Evolutionary conservation across 2,329 filamentous ascomycete species (phyloP), one percentile per base, ranked within the genome.

Genomic region (Cadophora gregata): DNA sequence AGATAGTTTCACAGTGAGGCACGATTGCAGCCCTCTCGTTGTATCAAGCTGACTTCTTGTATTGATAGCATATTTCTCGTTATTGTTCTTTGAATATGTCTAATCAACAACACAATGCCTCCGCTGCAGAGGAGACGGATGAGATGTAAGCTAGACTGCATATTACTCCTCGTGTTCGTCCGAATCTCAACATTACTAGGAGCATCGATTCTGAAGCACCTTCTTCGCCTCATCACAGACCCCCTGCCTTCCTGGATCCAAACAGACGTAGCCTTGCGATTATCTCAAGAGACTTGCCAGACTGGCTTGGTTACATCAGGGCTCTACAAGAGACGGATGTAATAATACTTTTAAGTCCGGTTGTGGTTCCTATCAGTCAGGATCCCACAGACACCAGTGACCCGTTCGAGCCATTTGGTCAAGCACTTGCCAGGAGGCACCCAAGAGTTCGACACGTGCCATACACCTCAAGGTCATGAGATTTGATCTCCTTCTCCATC

Each of bases 391-490:
- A 81, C 67, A 78, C 77, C 53, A 82, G 79, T 72, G 91, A 94
- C 75, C 91, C 91, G 0, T 93, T 93, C 74, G 90, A 93, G 77
- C 83, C 85, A 16, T 80, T 94, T 21, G 91, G 91, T 24, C 83
- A 84, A 69, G 85, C 87, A 53, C 77, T 94, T 59, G 85, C 87
- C 59, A 80, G 79, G 59, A 82, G 85, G 71, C 88, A 91, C 73
- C 79, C 83, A 2, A 83, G 82, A 76, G 82, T 93, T 68, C 86
- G 89, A 24, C 91, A 93, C 75, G 86, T 93, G 51, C 90, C 91
- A 6, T 94, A 92, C 73, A 86, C 88, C 5, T 85, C 87, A 56
- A 82, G 83, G 62, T 74, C 25, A 59, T 64, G 14, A 38, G 48
- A n/a, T 29, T 10, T 5, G 14, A 33, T 29, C 36, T 25, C 19